Conservation (phyloP, 192 early-diverging fungal species). For the Backusella morwellensis region DNA sequence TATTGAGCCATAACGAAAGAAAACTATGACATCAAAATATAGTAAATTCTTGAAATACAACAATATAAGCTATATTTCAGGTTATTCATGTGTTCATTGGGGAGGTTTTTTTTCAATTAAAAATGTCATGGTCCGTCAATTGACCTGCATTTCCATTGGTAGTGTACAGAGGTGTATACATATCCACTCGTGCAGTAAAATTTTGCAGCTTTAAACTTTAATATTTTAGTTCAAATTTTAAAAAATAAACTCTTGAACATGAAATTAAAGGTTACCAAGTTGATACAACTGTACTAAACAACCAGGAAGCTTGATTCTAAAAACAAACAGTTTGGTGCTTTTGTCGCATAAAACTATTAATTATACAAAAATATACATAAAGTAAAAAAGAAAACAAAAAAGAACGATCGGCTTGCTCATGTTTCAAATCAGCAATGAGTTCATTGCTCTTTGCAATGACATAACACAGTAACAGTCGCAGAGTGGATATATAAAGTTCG, state of each 20-base stretch:
- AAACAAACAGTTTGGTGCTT: background rate
- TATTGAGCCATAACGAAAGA: background rate
- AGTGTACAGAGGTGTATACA: too few species aligned
- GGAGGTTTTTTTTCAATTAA: background rate
- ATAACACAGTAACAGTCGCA: background rate
- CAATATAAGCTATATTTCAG: background rate
- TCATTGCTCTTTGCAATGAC: background rate
- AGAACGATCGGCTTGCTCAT: background rate
- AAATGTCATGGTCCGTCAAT: background rate
- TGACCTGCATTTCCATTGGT: too few species aligned
- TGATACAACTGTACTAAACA: too few species aligned
- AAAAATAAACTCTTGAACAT: too few species aligned
- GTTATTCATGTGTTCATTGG: background rate
- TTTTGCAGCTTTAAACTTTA: too few species aligned
- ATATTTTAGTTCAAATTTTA: too few species aligned
- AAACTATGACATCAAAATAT: background rate
- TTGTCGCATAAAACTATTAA: background rate
- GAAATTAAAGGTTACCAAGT: too few species aligned
- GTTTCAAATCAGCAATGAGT: background rate
- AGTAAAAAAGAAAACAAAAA: background rate
- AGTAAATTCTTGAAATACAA: background rate
- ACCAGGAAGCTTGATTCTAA: background rate
- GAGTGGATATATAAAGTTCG: background rate
- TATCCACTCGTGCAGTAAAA: too few species aligned
- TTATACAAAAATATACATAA: background rate